Base-by-base conservation (phyloP, 148 eudicot genomes). In the Vaccinium vitisidaea region DNA sequence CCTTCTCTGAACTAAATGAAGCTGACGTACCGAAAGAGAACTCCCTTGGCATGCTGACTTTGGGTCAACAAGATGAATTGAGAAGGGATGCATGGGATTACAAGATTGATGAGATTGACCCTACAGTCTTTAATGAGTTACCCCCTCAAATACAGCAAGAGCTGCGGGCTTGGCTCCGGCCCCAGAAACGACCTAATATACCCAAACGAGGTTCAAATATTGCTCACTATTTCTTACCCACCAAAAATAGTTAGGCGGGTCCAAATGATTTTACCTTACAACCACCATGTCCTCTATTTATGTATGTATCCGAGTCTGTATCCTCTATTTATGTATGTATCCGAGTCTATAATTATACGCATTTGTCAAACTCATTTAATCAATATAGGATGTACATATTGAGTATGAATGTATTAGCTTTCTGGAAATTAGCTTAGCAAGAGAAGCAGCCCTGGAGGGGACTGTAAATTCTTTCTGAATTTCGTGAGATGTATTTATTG, bases 61-160 rank as follows among this genome's bases (percentile, higher is more conserved):
- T 61, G 9, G 86, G 73, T 71, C 83, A 70, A 82, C 39, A 27
- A 13, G 76, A 48, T 71, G 87, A 80, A 82, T 43, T 2, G 56
- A 59, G 86, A 61, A 87, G 80, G 63, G 74, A 82, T 83, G 59
- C 58, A 32, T 92, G 93, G 91, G 81, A 86, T 54, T 91, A 91
- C 84, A 88, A 89, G 46, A 59, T 83, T 61, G 90, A 89, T 73
- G 92, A 90, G 85, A 93, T 93, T 56, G 95, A 93, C 84, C 91
- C 84, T 23, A 27, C 84, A 27, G 90, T 91, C 71, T 69, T 93
- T 74, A 82, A 87, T 13, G 93, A 93, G 88, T 87, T 93, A 58
- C 93, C 95, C 27, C 85, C 70, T 7, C 89, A 91, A 83, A 93
- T 93, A 63, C 93, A 90, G 81, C 84, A 87, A 77, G 93, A 93